Conservation (phyloP, 345 rosid genomes). For the Camelina hispida region DNA sequence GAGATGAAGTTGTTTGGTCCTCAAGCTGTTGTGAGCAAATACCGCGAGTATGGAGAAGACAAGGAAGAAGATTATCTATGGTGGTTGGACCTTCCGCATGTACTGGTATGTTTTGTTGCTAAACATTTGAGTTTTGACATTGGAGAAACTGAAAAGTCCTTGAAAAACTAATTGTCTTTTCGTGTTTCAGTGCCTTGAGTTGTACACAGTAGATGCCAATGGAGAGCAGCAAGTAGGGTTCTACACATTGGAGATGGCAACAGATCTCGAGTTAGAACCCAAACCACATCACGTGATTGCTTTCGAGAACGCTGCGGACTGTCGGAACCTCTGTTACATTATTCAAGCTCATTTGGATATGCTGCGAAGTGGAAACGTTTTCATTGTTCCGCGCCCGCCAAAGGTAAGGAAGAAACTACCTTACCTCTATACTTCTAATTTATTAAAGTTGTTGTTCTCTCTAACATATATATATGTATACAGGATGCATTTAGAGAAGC, state of each 20-base stretch:
- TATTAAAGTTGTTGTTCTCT: constrained; percentile 1
- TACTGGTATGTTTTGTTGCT: constrained; percentile 59
- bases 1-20: constrained; percentile 96
- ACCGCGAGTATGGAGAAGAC: constrained; percentile 78
- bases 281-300: constrained; percentile 85
- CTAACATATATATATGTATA: neutral
- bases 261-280: constrained; percentile 89
- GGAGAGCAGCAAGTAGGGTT: constrained; percentile 76
- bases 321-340: constrained; percentile 76
- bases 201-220: constrained; percentile 62
- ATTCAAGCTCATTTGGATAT: constrained; percentile 87
- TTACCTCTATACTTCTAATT: neutral
- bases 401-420: constrained; percentile 54
- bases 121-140: neutral
- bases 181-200: constrained; percentile 78
- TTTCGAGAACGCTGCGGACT: constrained; percentile 75
- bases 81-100: constrained; percentile 96
- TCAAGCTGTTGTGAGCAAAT: constrained; percentile 91
- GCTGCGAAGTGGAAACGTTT: constrained; percentile 75
- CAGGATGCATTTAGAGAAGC: constrained; percentile 91
- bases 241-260: constrained; percentile 89
- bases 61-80: constrained; percentile 84
- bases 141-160: constrained; percentile 13
- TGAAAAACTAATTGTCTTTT: neutral
- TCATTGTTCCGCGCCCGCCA: constrained; percentile 82